Percentiles rank a stretch among this genome's conserved stretches.
phyloP scores from a whole-genome alignment of 1,139 yeast genomes.

The Geotrichum klebahnii region DNA sequence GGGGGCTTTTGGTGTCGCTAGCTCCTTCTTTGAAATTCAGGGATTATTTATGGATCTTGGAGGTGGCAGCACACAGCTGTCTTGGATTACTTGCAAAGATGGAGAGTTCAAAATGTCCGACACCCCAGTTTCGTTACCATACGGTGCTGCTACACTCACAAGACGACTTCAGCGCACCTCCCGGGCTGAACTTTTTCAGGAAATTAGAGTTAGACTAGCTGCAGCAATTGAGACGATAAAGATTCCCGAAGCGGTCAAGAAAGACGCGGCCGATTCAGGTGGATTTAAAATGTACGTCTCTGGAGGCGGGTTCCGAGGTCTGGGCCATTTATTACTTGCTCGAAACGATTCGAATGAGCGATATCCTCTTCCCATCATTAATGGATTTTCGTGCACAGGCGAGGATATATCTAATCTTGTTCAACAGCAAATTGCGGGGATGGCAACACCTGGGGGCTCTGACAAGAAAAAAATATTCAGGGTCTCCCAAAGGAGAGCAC shows the following conservation, averaged over 20 bases:
- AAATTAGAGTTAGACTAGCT: constrained; percentile 37
- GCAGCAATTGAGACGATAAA: constrained; percentile 47
- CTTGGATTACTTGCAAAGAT: constrained; percentile 55
- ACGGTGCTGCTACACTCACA: constrained; percentile 62
- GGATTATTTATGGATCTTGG: constrained; percentile 67
- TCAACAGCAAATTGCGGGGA: constrained; percentile 18
- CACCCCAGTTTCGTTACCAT: constrained; percentile 58
- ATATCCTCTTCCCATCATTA: constrained; percentile 50
- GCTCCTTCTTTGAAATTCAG: constrained; percentile 56
- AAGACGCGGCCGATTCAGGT: constrained; percentile 46
- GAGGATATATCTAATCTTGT: constrained; percentile 43
- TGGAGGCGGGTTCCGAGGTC: constrained; percentile 65
- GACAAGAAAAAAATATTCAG: constrained; percentile 46
- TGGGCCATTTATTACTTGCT: constrained; percentile 55
- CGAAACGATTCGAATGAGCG: constrained; percentile 52
- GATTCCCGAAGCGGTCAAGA: constrained; percentile 30
- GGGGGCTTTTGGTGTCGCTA: constrained; percentile 65
- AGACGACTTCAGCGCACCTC: constrained; percentile 49
- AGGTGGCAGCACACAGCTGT: constrained; percentile 60
- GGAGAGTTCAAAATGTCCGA: constrained; percentile 54
- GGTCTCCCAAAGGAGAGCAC: constrained; percentile 56
- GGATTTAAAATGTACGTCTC: constrained; percentile 59
- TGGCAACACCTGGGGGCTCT: constrained; percentile 16
- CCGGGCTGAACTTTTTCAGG: constrained; percentile 24
- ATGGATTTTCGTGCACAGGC: constrained; percentile 57